phyloP scores from a whole-genome alignment of 164 flowering plant species.

The Vitis rotundifolia region DNA sequence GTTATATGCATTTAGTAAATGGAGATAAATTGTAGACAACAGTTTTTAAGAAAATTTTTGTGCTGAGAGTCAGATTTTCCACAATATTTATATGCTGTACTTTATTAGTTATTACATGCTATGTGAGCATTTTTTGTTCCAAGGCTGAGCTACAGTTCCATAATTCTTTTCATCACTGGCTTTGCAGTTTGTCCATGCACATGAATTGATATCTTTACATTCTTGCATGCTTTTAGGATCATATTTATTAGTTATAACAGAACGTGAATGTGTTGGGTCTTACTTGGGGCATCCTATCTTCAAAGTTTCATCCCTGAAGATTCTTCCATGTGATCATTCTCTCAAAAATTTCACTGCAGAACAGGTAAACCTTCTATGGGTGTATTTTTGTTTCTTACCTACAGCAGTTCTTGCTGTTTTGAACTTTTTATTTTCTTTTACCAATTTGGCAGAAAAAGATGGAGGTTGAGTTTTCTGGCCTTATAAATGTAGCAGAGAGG shows the following conservation, averaged over 20 bases:
- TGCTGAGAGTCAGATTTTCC: no score
- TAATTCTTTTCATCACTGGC: neutral
- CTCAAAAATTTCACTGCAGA: slow-evolving; percentile 62
- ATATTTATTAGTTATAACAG: slow-evolving; percentile 75
- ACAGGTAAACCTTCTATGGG: slow-evolving; percentile 49
- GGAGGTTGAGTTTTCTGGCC: slow-evolving; percentile 78
- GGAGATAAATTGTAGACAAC: no score
- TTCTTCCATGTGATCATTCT: slow-evolving; percentile 82
- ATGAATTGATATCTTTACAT: neutral
- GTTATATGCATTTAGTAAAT: no score
- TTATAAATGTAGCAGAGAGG: slow-evolving; percentile 80
- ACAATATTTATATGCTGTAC: no score
- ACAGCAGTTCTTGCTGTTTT: neutral
- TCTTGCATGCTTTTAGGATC: slow-evolving; percentile 49
- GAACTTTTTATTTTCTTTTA: neutral
- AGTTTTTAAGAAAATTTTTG: no score
- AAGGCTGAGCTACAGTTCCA: no score
- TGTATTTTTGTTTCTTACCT: neutral
- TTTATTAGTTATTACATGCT: no score
- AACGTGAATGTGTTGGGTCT: slow-evolving; percentile 80
- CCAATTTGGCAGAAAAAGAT: slow-evolving; percentile 73
- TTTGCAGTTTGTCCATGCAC: neutral
- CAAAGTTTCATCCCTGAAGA: slow-evolving; percentile 72
- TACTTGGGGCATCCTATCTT: slow-evolving; percentile 88
- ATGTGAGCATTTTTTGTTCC: no score